Base-by-base conservation (phyloP, 176 grass and related monocot species). In the Lolium rigidum region DNA sequence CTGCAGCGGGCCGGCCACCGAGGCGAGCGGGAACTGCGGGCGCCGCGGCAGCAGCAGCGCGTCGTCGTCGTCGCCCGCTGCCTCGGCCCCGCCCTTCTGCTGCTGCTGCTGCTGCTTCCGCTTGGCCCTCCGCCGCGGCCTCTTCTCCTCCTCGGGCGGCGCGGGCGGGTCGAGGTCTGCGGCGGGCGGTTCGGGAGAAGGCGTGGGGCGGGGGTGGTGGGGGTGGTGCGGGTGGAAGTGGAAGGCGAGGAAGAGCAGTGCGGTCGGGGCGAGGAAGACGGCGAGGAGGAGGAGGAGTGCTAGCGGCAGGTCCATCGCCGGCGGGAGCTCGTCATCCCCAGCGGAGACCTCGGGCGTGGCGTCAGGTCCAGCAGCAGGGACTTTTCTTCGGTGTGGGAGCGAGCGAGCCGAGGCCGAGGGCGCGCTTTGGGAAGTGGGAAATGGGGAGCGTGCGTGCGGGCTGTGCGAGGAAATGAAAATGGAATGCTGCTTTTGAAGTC, bases 1-100 rank as follows among this genome's bases (percentile, higher is more conserved):
- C 88, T 94, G 93, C 43, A 95, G 88, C 21, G 86, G 12, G 37
- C 96, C 90, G 10, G 91, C 82, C n/a, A 92, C 87, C 61, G 88
- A 94, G 1, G 91, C 88, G 35, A 94, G 86, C 26, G 93, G 96
- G 84, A 95, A 98, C 86, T 43, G 56, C 44, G 86, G 90, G 59
- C 83, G 81, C 38, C 39, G 78, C 76, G n/a, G n/a, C n/a, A 51
- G 70, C 63, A 55, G 68, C 41, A 83, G 78, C 73, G 2, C 38
- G 5, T 39, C 38, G 77, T n/a, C n/a, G n/a, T n/a, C 47, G 44
- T 74, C 76, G 17, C 13, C 90, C 51, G 39, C 76, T 28, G 74
- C 54, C 85, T 15, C n/a, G n/a, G n/a, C 7, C 84, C 67, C 58
- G 9, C 84, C 72, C 65, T 24, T 58, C 37, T 46, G 52, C 31